Evolutionary conservation across 2,329 filamentous ascomycete genomes (phyloP), one percentile per base, ranked within the genome.

Genomic region (Scedosporium dehoogii): DNA sequence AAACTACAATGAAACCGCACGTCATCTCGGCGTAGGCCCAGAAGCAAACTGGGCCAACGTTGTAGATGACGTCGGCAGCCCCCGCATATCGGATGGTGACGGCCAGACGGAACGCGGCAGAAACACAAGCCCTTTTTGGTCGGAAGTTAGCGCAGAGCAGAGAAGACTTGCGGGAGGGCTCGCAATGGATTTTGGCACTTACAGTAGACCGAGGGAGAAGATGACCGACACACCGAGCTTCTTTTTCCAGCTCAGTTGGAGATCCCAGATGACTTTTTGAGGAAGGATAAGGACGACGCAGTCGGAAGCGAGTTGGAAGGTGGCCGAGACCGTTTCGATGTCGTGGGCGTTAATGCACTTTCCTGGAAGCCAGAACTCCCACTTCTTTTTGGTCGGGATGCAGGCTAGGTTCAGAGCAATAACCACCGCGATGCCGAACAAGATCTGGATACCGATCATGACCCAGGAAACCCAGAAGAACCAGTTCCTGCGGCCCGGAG

Each of bases 1-100:
- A 71, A 41, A 74, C 64, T 57, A 78, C 73, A 65, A 79, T 74
- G 68, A 79, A 79, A 6, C 74, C 77, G 59, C 75, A 77, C 1
- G 76, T 76, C 72, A 77, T 78, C 64, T 79, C 77, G 4, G 72
- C 77, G 27, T 68, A 70, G 2, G 73, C 76, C 77, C 77, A 79
- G 67, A 79, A 78, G 10, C 75, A 63, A 1, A 79, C 66, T 1
- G 74, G 72, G 0, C 72, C 74, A 48, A 79, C 71, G 6, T 66
- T 63, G 64, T 73, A 79, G 56, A 75, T 74, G 14, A 64, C 65
- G 46, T 76, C 74, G 6, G 63, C 48, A 1, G 68, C 67, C 18
- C 68, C 63, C 56, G 66, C 68, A 55, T 70, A 74, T 21, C 68
- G 66, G 23, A 75, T 63, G 1, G 73, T 76, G 9, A 68, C 68